Evolutionary conservation across 2,329 filamentous ascomycete genomes (phyloP).

Genomic region (Cladosporium sp.): DNA sequence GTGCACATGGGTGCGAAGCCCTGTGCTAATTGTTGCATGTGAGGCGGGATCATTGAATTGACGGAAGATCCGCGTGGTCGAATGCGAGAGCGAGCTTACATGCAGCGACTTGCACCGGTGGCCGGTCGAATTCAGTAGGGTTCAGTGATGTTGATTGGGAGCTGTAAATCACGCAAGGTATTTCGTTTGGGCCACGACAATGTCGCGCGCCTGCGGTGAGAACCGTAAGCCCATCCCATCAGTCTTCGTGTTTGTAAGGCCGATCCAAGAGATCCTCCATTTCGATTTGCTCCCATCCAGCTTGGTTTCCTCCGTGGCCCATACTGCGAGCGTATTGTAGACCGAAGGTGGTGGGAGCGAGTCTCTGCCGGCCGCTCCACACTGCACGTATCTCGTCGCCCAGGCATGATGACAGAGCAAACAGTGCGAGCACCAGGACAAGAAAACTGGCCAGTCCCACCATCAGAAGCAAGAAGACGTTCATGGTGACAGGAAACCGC

Average conservation of each 20-base stretch:
- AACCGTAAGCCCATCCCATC: neutral
- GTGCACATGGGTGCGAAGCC: no score
- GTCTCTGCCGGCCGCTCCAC: conserved; percentile 38
- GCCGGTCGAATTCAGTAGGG: no score
- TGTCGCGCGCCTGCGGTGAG: no score
- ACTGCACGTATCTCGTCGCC: conserved; percentile 47
- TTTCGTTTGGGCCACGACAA: no score
- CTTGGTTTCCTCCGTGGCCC: conserved; percentile 45
- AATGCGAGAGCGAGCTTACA: neutral
- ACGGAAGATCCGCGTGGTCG: no score
- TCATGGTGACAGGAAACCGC: neutral
- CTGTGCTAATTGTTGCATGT: no score
- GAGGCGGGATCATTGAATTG: no score
- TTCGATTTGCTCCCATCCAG: conserved; percentile 57
- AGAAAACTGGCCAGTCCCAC: conserved; percentile 18
- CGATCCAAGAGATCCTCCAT: conserved; percentile 53
- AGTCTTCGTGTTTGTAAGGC: conserved; percentile 16
- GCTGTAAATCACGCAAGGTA: no score
- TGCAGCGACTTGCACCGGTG: neutral
- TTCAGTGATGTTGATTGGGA: no score
- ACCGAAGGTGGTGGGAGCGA: conserved; percentile 43
- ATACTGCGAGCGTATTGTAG: conserved; percentile 51
- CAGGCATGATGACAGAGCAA: conserved; percentile 51
- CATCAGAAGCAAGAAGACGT: conserved; percentile 3
- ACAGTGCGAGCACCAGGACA: conserved; percentile 36